Evolutionary conservation across 208 protist species (phyloP).

Genomic region (Polymyxa betae): DNA sequence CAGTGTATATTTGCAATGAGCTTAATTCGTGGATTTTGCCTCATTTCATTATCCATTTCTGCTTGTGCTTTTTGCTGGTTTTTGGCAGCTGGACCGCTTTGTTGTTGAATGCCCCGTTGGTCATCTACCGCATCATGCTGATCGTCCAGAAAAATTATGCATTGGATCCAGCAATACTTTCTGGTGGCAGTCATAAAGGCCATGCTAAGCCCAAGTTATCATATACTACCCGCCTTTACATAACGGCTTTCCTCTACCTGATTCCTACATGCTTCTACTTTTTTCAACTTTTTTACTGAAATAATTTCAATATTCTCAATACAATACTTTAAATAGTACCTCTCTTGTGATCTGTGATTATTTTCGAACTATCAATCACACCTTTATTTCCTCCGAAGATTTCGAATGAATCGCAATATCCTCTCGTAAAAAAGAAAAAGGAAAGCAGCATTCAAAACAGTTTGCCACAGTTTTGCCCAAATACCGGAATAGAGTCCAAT

Average conservation of each 20-base stretch:
- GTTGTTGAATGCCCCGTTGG: constrained; percentile 25
- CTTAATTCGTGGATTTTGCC: constrained; percentile 23
- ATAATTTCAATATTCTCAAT: background rate
- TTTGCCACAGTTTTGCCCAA: constrained; percentile 29
- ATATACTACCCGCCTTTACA: constrained; percentile 30
- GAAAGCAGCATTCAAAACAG: constrained; percentile 32
- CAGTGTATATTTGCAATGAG: constrained; percentile 53
- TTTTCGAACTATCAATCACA: background rate
- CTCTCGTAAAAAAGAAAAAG: constrained; percentile 28
- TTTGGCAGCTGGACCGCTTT: background rate
- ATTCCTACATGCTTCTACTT: constrained; percentile 5
- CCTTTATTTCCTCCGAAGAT: no score
- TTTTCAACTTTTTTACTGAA: background rate
- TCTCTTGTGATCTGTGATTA: background rate
- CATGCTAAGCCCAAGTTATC: constrained; percentile 38
- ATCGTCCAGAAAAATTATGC: constrained; percentile 37
- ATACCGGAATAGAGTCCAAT: background rate
- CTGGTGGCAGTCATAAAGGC: constrained; percentile 29
- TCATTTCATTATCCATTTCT: constrained; percentile 30
- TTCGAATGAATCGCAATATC: background rate
- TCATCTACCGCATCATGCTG: background rate
- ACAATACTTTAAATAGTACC: no score
- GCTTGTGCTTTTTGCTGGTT: background rate
- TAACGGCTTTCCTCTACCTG: constrained; percentile 38
- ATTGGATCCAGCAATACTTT: constrained; percentile 38